Conservation (phyloP, 768 basidiomycete genomes). For the Panellus pusillus region DNA sequence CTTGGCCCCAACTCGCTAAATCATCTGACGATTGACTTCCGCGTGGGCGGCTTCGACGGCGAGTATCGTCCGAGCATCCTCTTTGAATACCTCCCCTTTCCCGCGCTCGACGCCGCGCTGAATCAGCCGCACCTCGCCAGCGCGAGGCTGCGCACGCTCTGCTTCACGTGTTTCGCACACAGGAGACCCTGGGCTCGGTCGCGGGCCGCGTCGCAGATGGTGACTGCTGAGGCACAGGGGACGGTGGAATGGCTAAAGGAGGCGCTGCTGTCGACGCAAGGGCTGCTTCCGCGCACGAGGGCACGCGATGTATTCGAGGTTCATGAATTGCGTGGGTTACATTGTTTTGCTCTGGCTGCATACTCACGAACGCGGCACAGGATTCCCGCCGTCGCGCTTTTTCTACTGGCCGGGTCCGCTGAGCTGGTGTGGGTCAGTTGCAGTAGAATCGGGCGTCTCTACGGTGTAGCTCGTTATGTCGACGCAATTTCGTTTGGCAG, state of each 20-base stretch:
- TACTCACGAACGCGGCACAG: neutral
- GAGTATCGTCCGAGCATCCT: neutral
- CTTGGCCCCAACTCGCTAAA: neutral
- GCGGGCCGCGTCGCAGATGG: neutral
- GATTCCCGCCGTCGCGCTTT: neutral
- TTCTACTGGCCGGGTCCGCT: slow-evolving; percentile 15
- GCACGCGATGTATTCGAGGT: slow-evolving; percentile 2
- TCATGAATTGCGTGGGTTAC: slow-evolving; percentile 4
- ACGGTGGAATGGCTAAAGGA: neutral
- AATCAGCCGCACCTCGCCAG: neutral
- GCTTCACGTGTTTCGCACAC: neutral
- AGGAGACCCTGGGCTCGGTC: neutral
- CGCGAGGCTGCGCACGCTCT: neutral
- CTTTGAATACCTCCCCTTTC: neutral
- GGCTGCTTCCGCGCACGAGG: neutral
- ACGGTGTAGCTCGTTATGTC: neutral
- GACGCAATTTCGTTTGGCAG: too few species aligned
- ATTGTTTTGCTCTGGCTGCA: neutral
- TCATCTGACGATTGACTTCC: slow-evolving; percentile 7
- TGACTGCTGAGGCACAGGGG: neutral
- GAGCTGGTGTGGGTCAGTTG: neutral
- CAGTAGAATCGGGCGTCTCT: neutral
- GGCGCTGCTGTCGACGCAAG: neutral
- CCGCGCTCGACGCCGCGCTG: slow-evolving; percentile 2
- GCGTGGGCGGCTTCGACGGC: neutral